Evolutionary conservation across 2,329 filamentous ascomycete genomes (phyloP), one percentile per base, ranked within the genome.

Genomic region (Ophiostoma montium): DNA sequence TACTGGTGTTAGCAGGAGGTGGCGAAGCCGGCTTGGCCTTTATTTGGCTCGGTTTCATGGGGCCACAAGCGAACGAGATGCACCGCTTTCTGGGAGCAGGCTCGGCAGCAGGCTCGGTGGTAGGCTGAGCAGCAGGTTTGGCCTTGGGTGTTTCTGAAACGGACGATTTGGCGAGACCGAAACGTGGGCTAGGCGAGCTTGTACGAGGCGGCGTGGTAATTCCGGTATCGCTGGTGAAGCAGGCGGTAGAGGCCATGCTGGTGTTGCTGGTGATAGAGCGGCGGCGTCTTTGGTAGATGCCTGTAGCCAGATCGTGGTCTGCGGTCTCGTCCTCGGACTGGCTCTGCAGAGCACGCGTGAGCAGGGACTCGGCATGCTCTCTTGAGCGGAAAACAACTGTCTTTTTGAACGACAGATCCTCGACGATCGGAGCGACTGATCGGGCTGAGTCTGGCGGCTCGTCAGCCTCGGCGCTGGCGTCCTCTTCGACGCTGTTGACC

Each of bases 151-250:
- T 55, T 19, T 52, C 27, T 3, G 54, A 49, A 7, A 27, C 45
- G 11, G 41, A 31, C 12, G 47, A 15, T 10, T 39, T 36, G 11
- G 44, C 16, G 23, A 18, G 39, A 27, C 42, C 8, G 30, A 82
- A 71, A n/a, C 87, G 87, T 16, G 92, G 90, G 60, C 90, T 96
- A 1, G 89, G 87, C 0, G 87, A 90, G 62, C 79, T 87, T 33
- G 86, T 86, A 50, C 87, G 75, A n/a, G 86, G 84, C 38, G 90
- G 88, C 59, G 87, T 95, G 16, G 89, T 94, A 52, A 94, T 69
- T 52, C 86, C 89, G 51, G 86, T 92, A 60, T 95, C 92, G 65
- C 89, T 95, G n/a, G 88, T 95, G 50, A 96, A 72, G 56, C 95
- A 90, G 35, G 85, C 85, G 3, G 87, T 94, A 2, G 89, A 95